phyloP scores from a whole-genome alignment of 192 early-diverging fungal genomes.

The Gaertneriomyces sp. region DNA sequence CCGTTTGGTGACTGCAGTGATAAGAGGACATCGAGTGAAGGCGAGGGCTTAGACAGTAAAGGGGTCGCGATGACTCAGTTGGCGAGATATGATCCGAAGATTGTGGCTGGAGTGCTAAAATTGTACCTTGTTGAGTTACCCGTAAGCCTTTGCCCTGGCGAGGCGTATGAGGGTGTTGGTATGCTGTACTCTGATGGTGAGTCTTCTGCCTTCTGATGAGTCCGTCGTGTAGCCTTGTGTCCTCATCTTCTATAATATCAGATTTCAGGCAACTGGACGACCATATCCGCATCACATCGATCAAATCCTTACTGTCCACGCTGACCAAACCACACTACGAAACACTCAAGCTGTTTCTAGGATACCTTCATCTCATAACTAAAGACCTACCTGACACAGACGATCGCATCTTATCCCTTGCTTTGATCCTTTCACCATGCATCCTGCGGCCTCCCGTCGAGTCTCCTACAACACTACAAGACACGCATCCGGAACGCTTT shows the following conservation, averaged over 20 bases:
- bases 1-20: conserved; percentile 1
- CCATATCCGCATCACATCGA: conserved; percentile 30
- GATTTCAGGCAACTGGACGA: conserved; percentile 25
- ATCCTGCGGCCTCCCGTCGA: conserved; percentile 35
- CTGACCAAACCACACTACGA: conserved; percentile 32
- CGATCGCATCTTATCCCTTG: conserved; percentile 21
- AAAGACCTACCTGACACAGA: conserved; percentile 15
- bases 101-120: conserved; percentile 34
- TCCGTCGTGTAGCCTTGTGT: background rate
- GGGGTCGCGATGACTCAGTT: background rate
- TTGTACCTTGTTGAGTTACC: conserved; percentile 36
- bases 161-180: conserved; percentile 31
- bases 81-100: conserved; percentile 18
- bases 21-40: background rate
- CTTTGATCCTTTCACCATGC: conserved; percentile 26
- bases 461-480: conserved; percentile 26
- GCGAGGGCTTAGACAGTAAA: too few species aligned
- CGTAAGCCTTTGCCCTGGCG: conserved; percentile 20
- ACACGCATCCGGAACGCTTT: conserved; percentile 33
- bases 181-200: conserved; percentile 36
- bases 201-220: background rate
- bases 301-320: conserved; percentile 24
- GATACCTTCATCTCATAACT: conserved; percentile 20
- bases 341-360: conserved; percentile 30
- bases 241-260: background rate